Evolutionary conservation across 441 rosid species (phyloP), one percentile per base, ranked within the genome.

Genomic region (Kokia cookei): DNA sequence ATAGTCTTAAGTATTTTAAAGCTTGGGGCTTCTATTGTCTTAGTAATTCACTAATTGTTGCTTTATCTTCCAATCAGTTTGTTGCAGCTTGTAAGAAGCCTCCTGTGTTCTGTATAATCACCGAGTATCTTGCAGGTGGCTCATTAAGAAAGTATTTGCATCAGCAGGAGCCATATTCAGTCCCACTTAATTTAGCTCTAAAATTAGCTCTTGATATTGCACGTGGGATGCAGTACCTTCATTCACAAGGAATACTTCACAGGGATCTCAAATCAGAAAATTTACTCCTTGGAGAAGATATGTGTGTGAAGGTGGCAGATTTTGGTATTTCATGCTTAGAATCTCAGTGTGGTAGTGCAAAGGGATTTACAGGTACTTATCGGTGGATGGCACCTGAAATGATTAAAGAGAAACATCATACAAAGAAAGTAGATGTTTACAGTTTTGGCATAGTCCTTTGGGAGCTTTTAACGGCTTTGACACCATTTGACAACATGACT

Each of bases 351-450:
- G 87, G 90, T 62, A 88, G 83, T 69, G 80, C 88, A 63, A 91
- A 88, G 80, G 96, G 96, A 68, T 91, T 91, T 77, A 91, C 89
- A 0, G 92, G 96, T 32, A 91, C 96, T 13, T 91, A 89, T 76
- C 96, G 92, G 22, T 91, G 96, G 93, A 91, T 91, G 96, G 93
- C 96, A 72, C 96, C 93, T 29, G 96, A 91, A 81, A 91, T 91
- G 96, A 89, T 91, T 75, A 86, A 82, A 78, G 93, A 85, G 79
- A 91, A 91, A 76, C 88, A 75, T 35, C 92, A 91, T 72, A 89
- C 96, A 6, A 91, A 88, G 86, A 91, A 91, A 77, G 92, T 91
- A 51, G 96, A 91, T 62, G 91, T 91, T 68, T 91, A 91, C 78
- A 89, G 96, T 80, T 91, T 89, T 73, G 96, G 93, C 69, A 88